These are phyloP conservation scores for Dioscorea dumetorum DNA, from an alignment of 106 monocot species.

Conservation along the genomic window DNA sequence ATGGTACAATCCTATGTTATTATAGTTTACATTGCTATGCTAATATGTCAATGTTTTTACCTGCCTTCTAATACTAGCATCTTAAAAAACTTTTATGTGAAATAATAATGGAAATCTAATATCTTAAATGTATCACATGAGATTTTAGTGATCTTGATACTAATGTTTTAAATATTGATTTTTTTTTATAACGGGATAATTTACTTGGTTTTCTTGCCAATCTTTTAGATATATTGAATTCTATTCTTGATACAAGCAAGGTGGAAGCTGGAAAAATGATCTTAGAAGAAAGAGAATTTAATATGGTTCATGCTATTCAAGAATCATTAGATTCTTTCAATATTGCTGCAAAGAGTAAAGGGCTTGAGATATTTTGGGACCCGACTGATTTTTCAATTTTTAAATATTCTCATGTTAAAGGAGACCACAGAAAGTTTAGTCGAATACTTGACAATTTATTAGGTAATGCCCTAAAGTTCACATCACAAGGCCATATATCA, in stretches of 20 bases:
- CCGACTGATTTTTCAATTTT: constrained; percentile 82
- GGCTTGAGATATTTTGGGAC: constrained; percentile 88
- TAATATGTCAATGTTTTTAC: no score
- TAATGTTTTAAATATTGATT: no score
- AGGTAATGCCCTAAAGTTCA: constrained; percentile 86
- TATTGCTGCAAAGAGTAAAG: constrained; percentile 57
- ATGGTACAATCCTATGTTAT: no score
- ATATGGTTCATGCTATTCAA: constrained; percentile 60
- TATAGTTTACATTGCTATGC: no score
- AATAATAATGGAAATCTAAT: no score
- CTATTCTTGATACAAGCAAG: constrained; percentile 83
- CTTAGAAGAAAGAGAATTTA: constrained; percentile 71
- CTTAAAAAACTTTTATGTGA: no score
- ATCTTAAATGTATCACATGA: no score
- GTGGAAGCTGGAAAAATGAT: constrained; percentile 91
- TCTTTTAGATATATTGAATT: constrained; percentile 65
- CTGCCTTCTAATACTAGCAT: no score
- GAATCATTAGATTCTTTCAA: constrained; percentile 68
- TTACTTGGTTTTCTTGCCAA: neutral
- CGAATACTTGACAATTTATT: constrained; percentile 82
- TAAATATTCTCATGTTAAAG: constrained; percentile 35
- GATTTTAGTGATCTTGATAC: no score
- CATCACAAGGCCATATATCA: constrained; percentile 54
- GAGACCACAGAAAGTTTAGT: constrained; percentile 58
- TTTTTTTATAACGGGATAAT: no score